These are phyloP conservation scores for Penicillium sp. DNA, from an alignment of 2,329 filamentous ascomycete species.

Conservation along the genomic window DNA sequence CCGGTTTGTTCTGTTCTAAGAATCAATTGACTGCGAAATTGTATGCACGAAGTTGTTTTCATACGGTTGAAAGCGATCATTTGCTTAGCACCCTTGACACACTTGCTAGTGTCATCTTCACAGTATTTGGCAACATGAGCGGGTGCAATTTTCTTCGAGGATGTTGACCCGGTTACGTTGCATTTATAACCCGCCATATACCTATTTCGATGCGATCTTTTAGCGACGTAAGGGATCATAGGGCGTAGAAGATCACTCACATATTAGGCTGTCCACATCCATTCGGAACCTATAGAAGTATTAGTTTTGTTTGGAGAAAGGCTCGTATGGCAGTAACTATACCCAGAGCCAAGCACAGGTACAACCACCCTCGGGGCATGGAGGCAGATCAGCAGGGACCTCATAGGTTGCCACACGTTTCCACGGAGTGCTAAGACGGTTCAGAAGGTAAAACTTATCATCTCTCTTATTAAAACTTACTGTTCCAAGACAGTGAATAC, in stretches of 20 bases:
- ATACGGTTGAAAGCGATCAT: conserved; percentile 55
- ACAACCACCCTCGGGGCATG: conserved; percentile 44
- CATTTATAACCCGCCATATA: conserved; percentile 58
- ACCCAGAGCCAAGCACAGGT: conserved; percentile 50
- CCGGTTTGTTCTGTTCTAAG: conserved; percentile 16
- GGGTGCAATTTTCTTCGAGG: conserved; percentile 46
- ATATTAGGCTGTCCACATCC: conserved; percentile 46
- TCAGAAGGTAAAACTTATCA: background rate
- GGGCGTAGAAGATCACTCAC: conserved; percentile 21
- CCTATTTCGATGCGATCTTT: conserved; percentile 9
- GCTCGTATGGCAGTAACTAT: too few species aligned
- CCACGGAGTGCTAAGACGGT: conserved; percentile 41
- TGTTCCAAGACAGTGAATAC: conserved; percentile 55
- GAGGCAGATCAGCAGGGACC: conserved; percentile 40
- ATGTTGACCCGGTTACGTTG: conserved; percentile 51
- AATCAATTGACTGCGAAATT: background rate
- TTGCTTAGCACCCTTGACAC: conserved; percentile 55
- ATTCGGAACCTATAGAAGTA: conserved; percentile 30
- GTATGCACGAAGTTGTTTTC: background rate
- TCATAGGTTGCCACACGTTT: conserved; percentile 43
- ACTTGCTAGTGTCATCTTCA: conserved; percentile 45
- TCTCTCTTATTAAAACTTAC: conserved; percentile 31
- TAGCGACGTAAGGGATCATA: background rate
- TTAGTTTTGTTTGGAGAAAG: too few species aligned
- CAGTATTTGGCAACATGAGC: conserved; percentile 51